phyloP scores from a whole-genome alignment of 2,329 filamentous ascomycete genomes.

The Daldinia eschscholtzii region DNA sequence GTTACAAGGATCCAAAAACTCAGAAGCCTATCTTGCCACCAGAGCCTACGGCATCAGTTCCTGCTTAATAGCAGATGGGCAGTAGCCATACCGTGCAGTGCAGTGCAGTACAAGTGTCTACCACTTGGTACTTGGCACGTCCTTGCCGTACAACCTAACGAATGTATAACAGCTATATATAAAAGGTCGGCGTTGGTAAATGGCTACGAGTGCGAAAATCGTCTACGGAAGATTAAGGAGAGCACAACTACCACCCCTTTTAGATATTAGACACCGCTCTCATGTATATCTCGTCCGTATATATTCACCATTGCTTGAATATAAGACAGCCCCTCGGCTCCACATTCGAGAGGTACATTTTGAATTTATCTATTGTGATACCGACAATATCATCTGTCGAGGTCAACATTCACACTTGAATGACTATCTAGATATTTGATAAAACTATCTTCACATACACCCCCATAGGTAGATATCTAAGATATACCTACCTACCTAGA shows the following conservation, averaged over 20 bases:
- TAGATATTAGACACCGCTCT: conserved; percentile 11
- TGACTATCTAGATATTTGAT: neutral
- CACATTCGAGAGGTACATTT: neutral
- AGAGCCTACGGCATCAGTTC: conserved; percentile 47
- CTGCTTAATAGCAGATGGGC: conserved; percentile 16
- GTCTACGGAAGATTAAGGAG: neutral
- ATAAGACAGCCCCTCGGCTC: conserved; percentile 17
- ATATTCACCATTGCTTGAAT: conserved; percentile 5
- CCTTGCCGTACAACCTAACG: neutral
- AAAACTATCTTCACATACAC: neutral
- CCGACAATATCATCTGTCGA: neutral
- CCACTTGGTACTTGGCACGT: neutral
- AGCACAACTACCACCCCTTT: conserved; percentile 5
- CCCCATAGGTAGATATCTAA: no score
- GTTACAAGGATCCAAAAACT: conserved; percentile 67
- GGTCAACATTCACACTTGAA: neutral
- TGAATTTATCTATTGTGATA: neutral
- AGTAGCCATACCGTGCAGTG: neutral
- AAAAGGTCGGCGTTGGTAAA: conserved; percentile 9
- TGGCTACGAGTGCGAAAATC: neutral
- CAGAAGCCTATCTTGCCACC: conserved; percentile 65
- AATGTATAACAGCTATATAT: conserved; percentile 28
- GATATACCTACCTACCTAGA: no score
- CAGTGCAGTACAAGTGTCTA: neutral
- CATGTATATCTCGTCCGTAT: neutral